These are phyloP conservation scores for Whalleya microplaca DNA, from an alignment of 2,329 filamentous ascomycete species.

Conservation along the genomic window DNA sequence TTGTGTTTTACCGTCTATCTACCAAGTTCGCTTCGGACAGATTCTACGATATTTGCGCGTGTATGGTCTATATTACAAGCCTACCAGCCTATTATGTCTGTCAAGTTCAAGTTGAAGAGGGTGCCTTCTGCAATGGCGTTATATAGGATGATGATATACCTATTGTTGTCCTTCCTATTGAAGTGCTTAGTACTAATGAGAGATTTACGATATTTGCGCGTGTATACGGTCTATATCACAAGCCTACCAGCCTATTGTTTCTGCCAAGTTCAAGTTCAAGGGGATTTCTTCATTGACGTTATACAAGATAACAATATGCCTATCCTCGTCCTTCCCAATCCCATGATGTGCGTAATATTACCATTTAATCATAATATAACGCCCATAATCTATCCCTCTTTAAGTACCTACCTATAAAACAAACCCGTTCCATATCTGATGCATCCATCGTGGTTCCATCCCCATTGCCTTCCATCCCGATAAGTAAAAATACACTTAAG, in stretches of 20 bases:
- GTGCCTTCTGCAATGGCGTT: background rate
- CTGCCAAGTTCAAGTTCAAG: background rate
- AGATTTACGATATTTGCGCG: background rate
- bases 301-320: background rate
- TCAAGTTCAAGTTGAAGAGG: background rate
- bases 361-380: too few species aligned
- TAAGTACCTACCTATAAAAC: too few species aligned
- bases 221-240: background rate
- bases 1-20: background rate
- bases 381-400: too few species aligned
- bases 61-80: background rate
- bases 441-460: background rate
- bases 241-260: too few species aligned
- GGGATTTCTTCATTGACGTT: background rate
- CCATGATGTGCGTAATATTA: background rate
- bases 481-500: constrained; percentile 15
- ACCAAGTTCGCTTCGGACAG: background rate
- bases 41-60: background rate
- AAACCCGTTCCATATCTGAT: background rate
- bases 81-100: too few species aligned
- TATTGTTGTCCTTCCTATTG: background rate
- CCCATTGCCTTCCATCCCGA: background rate
- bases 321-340: background rate
- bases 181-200: too few species aligned
- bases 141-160: background rate